A percentile compares a stretch with the other conserved stretches of the same genome.
Conservation (phyloP, 1,284 basidiomycete species). For the Neonothopanus nambi region DNA sequence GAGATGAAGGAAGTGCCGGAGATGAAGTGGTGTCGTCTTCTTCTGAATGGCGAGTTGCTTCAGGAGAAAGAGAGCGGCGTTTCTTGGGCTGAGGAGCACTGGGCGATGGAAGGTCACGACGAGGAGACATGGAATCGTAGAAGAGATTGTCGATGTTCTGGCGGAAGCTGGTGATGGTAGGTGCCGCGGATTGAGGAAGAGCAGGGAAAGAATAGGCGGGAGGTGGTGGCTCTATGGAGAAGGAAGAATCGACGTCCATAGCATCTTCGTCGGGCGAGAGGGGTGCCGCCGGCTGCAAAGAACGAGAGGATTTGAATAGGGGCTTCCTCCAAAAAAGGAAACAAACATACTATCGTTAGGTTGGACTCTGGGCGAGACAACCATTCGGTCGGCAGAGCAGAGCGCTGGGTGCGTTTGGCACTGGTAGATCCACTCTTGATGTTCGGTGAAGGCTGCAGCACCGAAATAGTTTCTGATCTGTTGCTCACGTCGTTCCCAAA, state of each 20-base stretch:
- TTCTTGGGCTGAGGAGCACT: slow-evolving; percentile 53
- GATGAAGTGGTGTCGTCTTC: slow-evolving; percentile 51
- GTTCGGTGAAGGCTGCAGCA: slow-evolving; percentile 21
- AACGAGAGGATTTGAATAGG: slow-evolving; percentile 8
- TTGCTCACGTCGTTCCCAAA: slow-evolving; percentile 77
- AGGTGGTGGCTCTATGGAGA: slow-evolving; percentile 27
- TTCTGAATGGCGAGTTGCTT: slow-evolving; percentile 39
- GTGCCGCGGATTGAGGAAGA: slow-evolving; percentile 47
- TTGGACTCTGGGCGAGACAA: slow-evolving; percentile 30
- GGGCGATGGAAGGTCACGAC: slow-evolving; percentile 43
- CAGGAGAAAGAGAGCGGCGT: slow-evolving; percentile 70
- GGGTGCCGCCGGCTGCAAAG: slow-evolving; percentile 22
- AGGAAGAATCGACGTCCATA: slow-evolving; percentile 74
- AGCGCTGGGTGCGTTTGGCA: slow-evolving; percentile 55
- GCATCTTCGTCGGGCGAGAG: slow-evolving; percentile 56
- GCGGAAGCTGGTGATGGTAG: slow-evolving; percentile 48
- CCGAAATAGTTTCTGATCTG: slow-evolving; percentile 25
- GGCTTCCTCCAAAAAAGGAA: slow-evolving; percentile 11
- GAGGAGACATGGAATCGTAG: slow-evolving; percentile 55
- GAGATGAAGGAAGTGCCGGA: slow-evolving; percentile 62
- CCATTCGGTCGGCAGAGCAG: slow-evolving; percentile 67
- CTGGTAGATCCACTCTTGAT: slow-evolving; percentile 35
- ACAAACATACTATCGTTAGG: slow-evolving; percentile 30
- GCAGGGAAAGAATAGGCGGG: slow-evolving; percentile 37
- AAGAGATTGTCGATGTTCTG: slow-evolving; percentile 48